Percentiles rank a stretch among this genome's conserved stretches.
Conservation (phyloP, 2,329 filamentous ascomycete species). For the Penicillium hordei region DNA sequence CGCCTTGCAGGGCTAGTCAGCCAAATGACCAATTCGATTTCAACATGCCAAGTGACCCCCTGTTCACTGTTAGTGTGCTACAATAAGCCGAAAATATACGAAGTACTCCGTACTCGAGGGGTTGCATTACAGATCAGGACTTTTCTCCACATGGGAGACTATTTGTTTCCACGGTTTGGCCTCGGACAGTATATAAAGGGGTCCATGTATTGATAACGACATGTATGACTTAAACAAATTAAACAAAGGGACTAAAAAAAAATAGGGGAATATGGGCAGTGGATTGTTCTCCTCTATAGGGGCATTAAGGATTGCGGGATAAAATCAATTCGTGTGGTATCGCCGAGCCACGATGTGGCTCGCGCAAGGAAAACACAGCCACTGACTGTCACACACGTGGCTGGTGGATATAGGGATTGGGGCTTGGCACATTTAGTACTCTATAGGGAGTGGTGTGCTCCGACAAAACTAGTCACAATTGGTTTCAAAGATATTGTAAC, state of each 20-base stretch:
- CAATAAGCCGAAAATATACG: background rate
- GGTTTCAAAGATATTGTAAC: background rate
- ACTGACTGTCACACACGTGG: constrained; percentile 26
- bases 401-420: constrained; percentile 6
- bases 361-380: constrained; percentile 19
- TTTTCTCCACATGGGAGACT: constrained; percentile 5
- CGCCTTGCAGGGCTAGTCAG: constrained; percentile 7
- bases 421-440: background rate
- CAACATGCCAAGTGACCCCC: constrained; percentile 2
- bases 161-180: constrained; percentile 1
- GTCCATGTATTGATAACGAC: background rate
- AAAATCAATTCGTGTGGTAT: background rate
- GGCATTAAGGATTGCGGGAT: background rate
- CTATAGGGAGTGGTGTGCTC: background rate
- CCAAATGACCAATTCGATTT: background rate
- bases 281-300: constrained; percentile 3
- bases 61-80: constrained; percentile 1
- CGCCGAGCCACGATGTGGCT: constrained; percentile 23
- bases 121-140: constrained; percentile 1
- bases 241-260: no score
- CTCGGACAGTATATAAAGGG: background rate
- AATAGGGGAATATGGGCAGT: background rate
- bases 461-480: background rate
- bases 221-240: no score
- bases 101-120: background rate